phyloP scores from a whole-genome alignment of 2,329 filamentous ascomycete species.

The Keithomyces neogunnii region DNA sequence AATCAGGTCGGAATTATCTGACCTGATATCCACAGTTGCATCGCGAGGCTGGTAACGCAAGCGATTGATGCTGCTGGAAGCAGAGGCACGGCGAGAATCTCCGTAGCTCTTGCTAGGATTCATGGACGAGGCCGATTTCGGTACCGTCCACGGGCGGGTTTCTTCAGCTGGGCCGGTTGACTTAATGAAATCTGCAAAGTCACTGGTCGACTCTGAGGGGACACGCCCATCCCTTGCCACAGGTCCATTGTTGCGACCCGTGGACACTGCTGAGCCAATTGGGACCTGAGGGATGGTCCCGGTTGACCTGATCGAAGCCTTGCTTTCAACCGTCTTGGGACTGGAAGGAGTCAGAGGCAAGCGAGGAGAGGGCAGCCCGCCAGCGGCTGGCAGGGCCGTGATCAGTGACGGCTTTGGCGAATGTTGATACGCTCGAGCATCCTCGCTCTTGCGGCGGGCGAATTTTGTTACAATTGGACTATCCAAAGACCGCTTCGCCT shows the following conservation, averaged over 20 bases:
- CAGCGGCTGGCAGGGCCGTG: constrained; percentile 24
- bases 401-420: constrained; percentile 43
- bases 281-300: constrained; percentile 16
- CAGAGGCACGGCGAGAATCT: constrained; percentile 29
- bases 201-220: constrained; percentile 61
- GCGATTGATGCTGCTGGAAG: constrained; percentile 29
- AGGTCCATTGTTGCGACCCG: constrained; percentile 16
- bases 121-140: constrained; percentile 22
- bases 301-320: constrained; percentile 5
- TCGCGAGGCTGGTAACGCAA: constrained; percentile 63
- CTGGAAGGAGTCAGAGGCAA: constrained; percentile 8
- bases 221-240: constrained; percentile 64
- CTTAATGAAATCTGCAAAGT: constrained; percentile 85
- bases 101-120: constrained; percentile 27
- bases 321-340: constrained; percentile 8
- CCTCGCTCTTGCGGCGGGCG: constrained; percentile 36
- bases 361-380: constrained; percentile 13
- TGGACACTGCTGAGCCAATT: constrained; percentile 10
- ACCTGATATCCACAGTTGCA: constrained; percentile 50
- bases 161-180: constrained; percentile 65
- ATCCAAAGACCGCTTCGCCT: constrained; percentile 33
- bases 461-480: constrained; percentile 34
- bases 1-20: constrained; percentile 77
- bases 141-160: constrained; percentile 24
- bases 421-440: constrained; percentile 26